phyloP scores from a whole-genome alignment of 192 early-diverging fungal genomes.

The Entomortierella beljakovae region DNA sequence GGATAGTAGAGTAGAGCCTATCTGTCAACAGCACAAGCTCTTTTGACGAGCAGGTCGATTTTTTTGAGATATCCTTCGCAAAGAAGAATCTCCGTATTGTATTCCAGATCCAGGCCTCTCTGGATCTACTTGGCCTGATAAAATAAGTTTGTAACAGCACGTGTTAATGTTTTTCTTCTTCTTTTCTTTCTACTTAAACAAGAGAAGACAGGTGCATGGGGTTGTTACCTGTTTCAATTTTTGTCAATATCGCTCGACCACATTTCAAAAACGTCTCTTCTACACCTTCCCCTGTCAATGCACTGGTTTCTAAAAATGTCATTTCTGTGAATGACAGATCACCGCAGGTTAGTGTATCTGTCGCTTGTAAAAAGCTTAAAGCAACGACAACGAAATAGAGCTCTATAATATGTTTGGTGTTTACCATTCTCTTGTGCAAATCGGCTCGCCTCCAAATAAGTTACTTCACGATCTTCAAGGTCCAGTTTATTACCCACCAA shows the following conservation, averaged over 20 bases:
- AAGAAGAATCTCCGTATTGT: constrained; percentile 64
- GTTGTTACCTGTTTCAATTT: constrained; percentile 61
- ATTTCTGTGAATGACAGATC: constrained; percentile 49
- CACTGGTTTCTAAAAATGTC: constrained; percentile 70
- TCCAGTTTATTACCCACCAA: constrained; percentile 81
- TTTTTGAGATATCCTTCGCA: constrained; percentile 64
- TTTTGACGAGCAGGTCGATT: constrained; percentile 58
- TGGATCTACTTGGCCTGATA: constrained; percentile 62
- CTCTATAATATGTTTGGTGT: neutral
- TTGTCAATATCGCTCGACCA: constrained; percentile 63
- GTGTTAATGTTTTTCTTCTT: no score
- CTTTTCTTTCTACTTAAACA: no score
- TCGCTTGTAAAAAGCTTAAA: neutral
- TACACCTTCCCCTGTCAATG: constrained; percentile 68
- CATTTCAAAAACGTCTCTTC: constrained; percentile 68
- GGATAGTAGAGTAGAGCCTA: neutral
- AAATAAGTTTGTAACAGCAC: neutral
- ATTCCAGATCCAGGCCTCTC: constrained; percentile 64
- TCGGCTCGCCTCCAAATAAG: constrained; percentile 62
- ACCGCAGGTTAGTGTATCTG: no score
- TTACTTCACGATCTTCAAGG: constrained; percentile 63
- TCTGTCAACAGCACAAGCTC: constrained; percentile 55
- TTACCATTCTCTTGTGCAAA: constrained; percentile 63
- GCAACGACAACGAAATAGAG: neutral
- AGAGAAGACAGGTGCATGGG: no score